Base-by-base conservation (phyloP, 768 basidiomycete genomes). In the Mycena haematopus region DNA sequence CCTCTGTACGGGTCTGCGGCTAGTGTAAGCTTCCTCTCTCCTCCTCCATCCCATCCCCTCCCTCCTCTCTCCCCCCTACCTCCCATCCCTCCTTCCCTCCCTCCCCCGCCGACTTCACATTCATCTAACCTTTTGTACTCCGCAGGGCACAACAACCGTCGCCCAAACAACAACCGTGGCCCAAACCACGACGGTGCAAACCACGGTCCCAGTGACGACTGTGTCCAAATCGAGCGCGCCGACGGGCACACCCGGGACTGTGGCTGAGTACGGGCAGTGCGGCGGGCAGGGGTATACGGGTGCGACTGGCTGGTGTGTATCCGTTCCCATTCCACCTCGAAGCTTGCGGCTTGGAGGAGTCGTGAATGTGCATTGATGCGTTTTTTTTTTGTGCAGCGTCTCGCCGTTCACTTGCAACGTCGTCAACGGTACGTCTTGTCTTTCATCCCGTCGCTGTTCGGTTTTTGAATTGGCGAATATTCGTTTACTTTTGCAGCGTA, bases 1-100 rank as follows among this genome's bases (percentile, higher is more conserved):
- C 76, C 80, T 45, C 78, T 85, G 21, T 85, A 83, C 71, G 81
- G 77, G 27, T 73, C 71, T 22, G 56, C 74, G 14, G 74, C 74
- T 15, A 72, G 55, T 42, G 52, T 55, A 45, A 31, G 35, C 14
- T 36, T 36, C 36, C 13, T 36, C 13, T 36, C 3, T 36, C 36
- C 11, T 10, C 36, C 5, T 36, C 13, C 36, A 42, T 38, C 11
- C 1, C 14, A 38, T 17, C 44, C 2, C 6, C 24, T 45, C 45
- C 31, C 29, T 27, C 10, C 25, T 25, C n/a, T n/a, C n/a, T n/a
- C n/a, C n/a, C n/a, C n/a, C n/a, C n/a, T n/a, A n/a, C n/a, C n/a
- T n/a, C n/a, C n/a, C n/a, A n/a, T n/a, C n/a, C 36, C 5, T 36
- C 13, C 36, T 33, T 38, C 11, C 1, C 14, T 13, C 15, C 44